Evolutionary conservation across 2,329 filamentous ascomycete genomes (phyloP).

Genomic region (Talaromyces atroroseus): DNA sequence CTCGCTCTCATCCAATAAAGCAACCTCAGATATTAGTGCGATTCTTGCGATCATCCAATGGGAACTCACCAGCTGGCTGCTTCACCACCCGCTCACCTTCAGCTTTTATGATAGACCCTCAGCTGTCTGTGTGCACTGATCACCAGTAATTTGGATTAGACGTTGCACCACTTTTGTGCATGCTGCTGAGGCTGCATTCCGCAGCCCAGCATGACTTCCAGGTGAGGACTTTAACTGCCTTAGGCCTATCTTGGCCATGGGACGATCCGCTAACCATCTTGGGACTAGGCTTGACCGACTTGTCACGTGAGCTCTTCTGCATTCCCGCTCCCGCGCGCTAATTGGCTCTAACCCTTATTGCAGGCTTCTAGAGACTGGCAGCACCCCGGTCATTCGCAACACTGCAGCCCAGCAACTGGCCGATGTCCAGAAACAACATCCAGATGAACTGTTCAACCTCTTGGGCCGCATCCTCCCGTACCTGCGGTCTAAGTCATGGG

Average conservation of each 20-base stretch:
- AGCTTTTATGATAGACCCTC: neutral
- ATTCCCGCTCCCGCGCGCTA: neutral
- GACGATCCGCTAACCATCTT: constrained; percentile 28
- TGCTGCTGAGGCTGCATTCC: constrained; percentile 20
- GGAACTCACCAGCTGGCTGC: constrained; percentile 6
- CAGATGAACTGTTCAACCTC: constrained; percentile 94
- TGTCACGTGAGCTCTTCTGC: constrained; percentile 63
- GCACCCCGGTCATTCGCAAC: constrained; percentile 90
- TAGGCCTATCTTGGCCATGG: neutral
- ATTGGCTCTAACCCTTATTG: constrained; percentile 20
- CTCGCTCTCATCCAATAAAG: constrained; percentile 5
- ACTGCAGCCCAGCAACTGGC: constrained; percentile 95
- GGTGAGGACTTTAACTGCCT: constrained; percentile 25
- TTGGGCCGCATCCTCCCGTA: constrained; percentile 93
- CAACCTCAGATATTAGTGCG: constrained; percentile 6
- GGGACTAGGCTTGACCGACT: constrained; percentile 67
- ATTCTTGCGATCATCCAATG: constrained; percentile 3
- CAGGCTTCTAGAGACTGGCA: constrained; percentile 94
- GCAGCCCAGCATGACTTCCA: constrained; percentile 33
- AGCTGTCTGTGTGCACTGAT: constrained; percentile 1
- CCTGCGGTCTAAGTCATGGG: constrained; percentile 91
- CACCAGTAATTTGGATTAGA: constrained; percentile 14
- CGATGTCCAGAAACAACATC: constrained; percentile 96
- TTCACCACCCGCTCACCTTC: constrained; percentile 1
- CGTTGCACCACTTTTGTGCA: constrained; percentile 15